These are phyloP conservation scores for Fusarium citri DNA, from an alignment of 2,329 filamentous ascomycete genomes.

Conservation along the genomic window DNA sequence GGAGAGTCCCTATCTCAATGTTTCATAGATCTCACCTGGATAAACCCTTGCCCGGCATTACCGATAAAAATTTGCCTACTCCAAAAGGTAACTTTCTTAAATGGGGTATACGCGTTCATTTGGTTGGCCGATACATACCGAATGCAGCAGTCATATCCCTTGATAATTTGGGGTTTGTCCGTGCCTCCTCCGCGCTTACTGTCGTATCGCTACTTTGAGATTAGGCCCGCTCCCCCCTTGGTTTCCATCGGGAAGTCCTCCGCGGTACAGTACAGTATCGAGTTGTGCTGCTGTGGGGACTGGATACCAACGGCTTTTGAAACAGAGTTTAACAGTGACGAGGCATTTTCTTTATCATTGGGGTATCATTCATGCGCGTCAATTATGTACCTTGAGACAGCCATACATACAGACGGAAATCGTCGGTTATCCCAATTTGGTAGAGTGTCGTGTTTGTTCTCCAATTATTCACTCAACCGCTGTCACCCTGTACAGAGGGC, in stretches of 20 bases:
- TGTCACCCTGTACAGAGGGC: background rate
- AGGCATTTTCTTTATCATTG: background rate
- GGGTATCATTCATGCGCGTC: background rate
- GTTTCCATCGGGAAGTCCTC: constrained; percentile 20
- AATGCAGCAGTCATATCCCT: background rate
- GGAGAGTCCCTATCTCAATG: no score
- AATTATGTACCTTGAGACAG: no score
- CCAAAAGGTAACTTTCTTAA: background rate
- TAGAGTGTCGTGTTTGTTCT: background rate
- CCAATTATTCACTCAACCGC: background rate
- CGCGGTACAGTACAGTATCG: constrained; percentile 14
- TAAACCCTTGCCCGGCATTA: no score
- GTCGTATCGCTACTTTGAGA: background rate
- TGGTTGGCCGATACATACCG: background rate
- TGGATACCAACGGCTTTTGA: background rate
- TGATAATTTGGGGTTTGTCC: background rate
- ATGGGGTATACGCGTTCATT: background rate
- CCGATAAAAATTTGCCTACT: background rate
- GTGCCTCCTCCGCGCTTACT: background rate
- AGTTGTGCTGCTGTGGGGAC: no score
- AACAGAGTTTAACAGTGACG: background rate
- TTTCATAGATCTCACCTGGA: no score
- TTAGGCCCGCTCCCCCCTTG: background rate
- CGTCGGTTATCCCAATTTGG: background rate
- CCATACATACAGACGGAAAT: background rate